A percentile compares a stretch with the other conserved stretches of the same genome.
These are phyloP conservation scores for Mucor irregularis DNA, from an alignment of 371 early-diverging fungal genomes.

Conservation along the genomic window DNA sequence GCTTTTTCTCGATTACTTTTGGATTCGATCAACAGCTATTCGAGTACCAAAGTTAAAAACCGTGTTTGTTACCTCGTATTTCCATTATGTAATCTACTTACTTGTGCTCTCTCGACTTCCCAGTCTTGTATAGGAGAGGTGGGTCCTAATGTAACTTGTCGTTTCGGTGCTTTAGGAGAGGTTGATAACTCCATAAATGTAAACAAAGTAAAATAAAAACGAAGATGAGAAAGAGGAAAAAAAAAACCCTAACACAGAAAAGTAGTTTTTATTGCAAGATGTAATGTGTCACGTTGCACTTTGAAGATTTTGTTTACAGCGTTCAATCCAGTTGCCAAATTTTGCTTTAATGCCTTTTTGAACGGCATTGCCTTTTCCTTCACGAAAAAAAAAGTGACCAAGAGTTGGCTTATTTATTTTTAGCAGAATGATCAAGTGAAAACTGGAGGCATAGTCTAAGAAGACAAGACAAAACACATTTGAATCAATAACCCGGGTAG, in stretches of 20 bases:
- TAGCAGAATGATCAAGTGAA: no score
- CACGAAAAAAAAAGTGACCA: no score
- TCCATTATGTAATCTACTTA: slow-evolving; percentile 14
- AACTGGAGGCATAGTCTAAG: no score
- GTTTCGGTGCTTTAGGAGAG: slow-evolving; percentile 14
- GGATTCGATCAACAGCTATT: slow-evolving; percentile 22
- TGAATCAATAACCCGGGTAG: no score
- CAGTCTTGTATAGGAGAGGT: slow-evolving; percentile 35
- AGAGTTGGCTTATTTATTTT: no score
- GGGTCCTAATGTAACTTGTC: slow-evolving; percentile 32
- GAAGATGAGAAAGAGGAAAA: neutral
- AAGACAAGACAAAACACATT: no score
- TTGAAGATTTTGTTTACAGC: no score
- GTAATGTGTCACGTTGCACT: slow-evolving; percentile 18
- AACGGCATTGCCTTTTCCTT: no score
- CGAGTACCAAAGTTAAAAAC: no score
- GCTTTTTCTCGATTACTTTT: slow-evolving; percentile 23
- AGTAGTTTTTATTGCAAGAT: slow-evolving; percentile 2
- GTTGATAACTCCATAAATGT: slow-evolving; percentile 12
- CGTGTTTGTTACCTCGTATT: no score
- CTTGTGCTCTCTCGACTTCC: slow-evolving; percentile 40
- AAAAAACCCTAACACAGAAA: neutral
- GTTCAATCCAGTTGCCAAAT: no score
- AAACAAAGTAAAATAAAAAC: slow-evolving; percentile 7
- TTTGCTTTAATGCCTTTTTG: no score